Conservation (phyloP, 2,329 filamentous ascomycete genomes). For the Diaporthe ampelina region DNA sequence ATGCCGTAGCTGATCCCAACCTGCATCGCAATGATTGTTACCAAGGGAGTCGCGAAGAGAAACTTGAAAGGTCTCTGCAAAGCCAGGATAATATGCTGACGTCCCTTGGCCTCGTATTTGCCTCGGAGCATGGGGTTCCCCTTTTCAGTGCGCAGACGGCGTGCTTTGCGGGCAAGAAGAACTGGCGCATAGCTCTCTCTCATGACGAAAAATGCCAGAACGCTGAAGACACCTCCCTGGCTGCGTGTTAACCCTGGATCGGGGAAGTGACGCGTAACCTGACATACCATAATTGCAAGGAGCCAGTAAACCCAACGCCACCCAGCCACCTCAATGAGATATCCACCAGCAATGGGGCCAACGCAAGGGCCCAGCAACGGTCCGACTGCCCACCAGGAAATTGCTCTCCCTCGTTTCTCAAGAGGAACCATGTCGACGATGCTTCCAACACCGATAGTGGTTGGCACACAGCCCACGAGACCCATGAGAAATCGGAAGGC, state of each 20-base stretch:
- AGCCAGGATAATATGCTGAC: neutral
- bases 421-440: conserved; percentile 64
- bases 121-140: conserved; percentile 52
- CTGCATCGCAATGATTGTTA: conserved; percentile 64
- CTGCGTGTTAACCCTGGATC: neutral
- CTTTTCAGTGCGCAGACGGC: conserved; percentile 56
- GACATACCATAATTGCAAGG: conserved; percentile 51
- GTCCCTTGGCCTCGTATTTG: conserved; percentile 55
- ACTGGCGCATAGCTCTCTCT: conserved; percentile 58
- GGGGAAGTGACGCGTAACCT: neutral
- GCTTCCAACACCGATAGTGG: conserved; percentile 64
- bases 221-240: conserved; percentile 49
- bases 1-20: conserved; percentile 69
- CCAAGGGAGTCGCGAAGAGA: conserved; percentile 66
- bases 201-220: conserved; percentile 55
- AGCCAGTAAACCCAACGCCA: conserved; percentile 68
- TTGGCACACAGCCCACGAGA: conserved; percentile 56
- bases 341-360: conserved; percentile 60
- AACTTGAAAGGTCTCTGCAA: conserved; percentile 61
- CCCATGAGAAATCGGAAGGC: conserved; percentile 62
- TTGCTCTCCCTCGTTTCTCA: conserved; percentile 62
- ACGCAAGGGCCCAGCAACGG: conserved; percentile 63
- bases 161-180: conserved; percentile 58
- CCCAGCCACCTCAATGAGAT: conserved; percentile 50
- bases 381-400: conserved; percentile 62